Conservation (phyloP, 305 asterid genomes). For the Coffea humblotiana region DNA sequence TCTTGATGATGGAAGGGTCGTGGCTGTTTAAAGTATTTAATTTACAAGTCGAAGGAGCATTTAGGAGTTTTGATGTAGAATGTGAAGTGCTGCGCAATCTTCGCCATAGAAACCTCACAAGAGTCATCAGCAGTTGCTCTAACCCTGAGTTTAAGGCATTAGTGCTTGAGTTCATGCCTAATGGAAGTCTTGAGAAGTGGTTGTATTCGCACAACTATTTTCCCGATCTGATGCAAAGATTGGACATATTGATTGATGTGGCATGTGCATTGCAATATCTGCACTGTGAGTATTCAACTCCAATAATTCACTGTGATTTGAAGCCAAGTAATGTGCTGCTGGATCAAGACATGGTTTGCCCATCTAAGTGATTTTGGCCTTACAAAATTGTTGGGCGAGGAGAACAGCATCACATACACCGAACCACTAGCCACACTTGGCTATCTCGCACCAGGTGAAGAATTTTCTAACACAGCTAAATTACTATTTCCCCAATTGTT, state of each 20-base stretch:
- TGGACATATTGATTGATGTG: not conserved
- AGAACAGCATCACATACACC: not conserved
- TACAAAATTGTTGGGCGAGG: not conserved
- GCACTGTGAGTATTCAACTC: not conserved
- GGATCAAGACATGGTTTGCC: not conserved
- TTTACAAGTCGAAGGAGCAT: not conserved
- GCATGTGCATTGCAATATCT: not conserved
- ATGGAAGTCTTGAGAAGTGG: slow-evolving; percentile 3
- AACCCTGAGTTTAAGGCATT: not conserved
- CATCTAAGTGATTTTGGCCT: slow-evolving; percentile 6
- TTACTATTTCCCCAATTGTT: not conserved
- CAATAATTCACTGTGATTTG: not conserved
- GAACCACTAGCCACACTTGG: not conserved
- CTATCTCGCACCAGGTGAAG: slow-evolving; percentile 9
- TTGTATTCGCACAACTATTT: not conserved
- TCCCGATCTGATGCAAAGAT: not conserved
- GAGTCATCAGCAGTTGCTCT: not conserved
- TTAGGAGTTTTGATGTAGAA: not conserved
- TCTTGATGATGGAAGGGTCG: not conserved
- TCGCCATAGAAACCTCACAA: slow-evolving; percentile 5
- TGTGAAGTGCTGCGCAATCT: not conserved
- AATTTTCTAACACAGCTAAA: not conserved
- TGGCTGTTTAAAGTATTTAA: not conserved
- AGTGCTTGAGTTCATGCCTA: slow-evolving; percentile 2
- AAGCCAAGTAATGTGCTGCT: not conserved